Conservation (phyloP, 345 rosid species). For the Citrus reticulata region DNA sequence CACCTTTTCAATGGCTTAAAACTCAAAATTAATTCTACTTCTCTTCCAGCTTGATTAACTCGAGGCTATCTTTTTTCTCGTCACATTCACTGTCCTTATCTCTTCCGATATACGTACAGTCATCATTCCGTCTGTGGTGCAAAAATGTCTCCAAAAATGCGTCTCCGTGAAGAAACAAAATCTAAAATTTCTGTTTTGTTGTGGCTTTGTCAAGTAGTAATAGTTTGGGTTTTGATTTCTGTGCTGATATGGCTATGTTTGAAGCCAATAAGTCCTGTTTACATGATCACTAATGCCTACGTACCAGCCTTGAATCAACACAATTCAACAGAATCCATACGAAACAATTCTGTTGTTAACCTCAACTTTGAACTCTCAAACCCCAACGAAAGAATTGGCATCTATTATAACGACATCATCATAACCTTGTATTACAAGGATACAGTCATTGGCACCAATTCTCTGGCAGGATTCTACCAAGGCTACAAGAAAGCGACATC, state of each 20-base stretch:
- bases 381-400: constrained; percentile 6
- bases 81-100: too few species aligned
- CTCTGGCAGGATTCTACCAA: constrained; percentile 6
- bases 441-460: neutral
- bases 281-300: neutral
- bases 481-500: neutral
- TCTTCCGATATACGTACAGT: neutral
- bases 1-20: neutral
- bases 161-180: neutral
- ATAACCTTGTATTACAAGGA: neutral
- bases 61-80: neutral
- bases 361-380: constrained; percentile 4
- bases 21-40: neutral
- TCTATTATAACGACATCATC: neutral
- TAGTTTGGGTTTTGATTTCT: neutral
- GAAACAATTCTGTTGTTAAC: neutral
- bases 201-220: constrained; percentile 1
- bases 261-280: constrained; percentile 3
- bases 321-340: constrained; percentile 2
- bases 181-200: neutral
- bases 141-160: neutral
- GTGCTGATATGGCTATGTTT: neutral
- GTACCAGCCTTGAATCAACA: neutral
- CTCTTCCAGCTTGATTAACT: neutral
- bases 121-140: neutral